These are phyloP conservation scores for Dryadomyces quercus-mongolicae DNA, from an alignment of 2,329 filamentous ascomycete species.

Conservation along the genomic window DNA sequence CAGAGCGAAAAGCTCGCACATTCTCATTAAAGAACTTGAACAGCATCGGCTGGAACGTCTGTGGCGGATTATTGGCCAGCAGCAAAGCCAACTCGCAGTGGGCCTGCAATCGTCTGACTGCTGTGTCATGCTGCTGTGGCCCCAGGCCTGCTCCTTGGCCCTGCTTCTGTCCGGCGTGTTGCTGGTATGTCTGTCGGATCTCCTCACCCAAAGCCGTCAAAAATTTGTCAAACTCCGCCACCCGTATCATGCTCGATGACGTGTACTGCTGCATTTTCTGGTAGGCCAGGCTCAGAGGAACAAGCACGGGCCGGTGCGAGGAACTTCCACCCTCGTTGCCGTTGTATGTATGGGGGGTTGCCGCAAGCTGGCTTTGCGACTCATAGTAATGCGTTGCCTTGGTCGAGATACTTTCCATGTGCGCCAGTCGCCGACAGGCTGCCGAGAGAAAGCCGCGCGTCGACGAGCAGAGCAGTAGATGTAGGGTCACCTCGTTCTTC, in stretches of 20 bases:
- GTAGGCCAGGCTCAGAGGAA: slow-evolving; percentile 43
- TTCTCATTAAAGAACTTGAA: slow-evolving; percentile 51
- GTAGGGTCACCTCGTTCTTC: slow-evolving; percentile 45
- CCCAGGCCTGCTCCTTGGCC: slow-evolving; percentile 21
- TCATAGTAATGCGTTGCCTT: slow-evolving; percentile 40
- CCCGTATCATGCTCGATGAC: slow-evolving; percentile 40
- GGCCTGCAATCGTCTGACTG: slow-evolving; percentile 31
- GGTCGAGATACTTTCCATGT: slow-evolving; percentile 38
- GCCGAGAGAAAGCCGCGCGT: slow-evolving; percentile 62
- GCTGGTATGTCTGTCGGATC: slow-evolving; percentile 38
- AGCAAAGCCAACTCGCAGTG: slow-evolving; percentile 41
- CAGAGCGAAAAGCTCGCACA: slow-evolving; percentile 43
- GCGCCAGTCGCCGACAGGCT: slow-evolving; percentile 50
- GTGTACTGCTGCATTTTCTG: slow-evolving; percentile 39
- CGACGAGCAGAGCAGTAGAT: slow-evolving; percentile 59
- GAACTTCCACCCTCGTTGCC: not conserved
- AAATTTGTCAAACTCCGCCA: slow-evolving; percentile 50
- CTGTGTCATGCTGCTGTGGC: slow-evolving; percentile 19
- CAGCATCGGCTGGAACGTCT: slow-evolving; percentile 42
- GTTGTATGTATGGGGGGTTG: not conserved
- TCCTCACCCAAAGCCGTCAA: slow-evolving; percentile 36
- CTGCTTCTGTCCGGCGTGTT: slow-evolving; percentile 15
- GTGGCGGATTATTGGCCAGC: slow-evolving; percentile 32
- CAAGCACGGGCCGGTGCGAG: not conserved
- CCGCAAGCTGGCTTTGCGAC: slow-evolving; percentile 16